Evolutionary conservation across 1,284 basidiomycete species (phyloP).

Genomic region (Pascua sp.): DNA sequence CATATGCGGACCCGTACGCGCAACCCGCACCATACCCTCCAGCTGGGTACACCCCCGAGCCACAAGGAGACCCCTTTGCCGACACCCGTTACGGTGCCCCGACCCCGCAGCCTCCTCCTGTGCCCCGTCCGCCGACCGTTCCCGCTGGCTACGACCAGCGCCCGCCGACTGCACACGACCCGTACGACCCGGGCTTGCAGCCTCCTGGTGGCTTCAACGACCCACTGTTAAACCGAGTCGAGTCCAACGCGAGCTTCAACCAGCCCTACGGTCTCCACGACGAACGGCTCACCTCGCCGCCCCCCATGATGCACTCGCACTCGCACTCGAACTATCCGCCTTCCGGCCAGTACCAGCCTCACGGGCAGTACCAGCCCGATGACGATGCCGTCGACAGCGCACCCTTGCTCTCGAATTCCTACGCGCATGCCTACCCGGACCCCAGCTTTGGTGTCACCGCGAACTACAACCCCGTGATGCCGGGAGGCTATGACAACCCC

Average conservation of each 20-base stretch:
- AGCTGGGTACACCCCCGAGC: not conserved
- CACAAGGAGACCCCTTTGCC: not conserved
- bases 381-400: conserved; percentile 42
- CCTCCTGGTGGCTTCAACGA: not conserved
- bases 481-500: not conserved
- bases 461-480: conserved; percentile 3
- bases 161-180: conserved; percentile 3
- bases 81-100: too few relatives aligned
- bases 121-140: too few relatives aligned
- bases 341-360: not conserved
- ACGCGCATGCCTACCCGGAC: conserved; percentile 32
- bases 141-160: not conserved
- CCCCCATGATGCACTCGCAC: conserved; percentile 27
- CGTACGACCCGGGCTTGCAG: not conserved
- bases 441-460: conserved; percentile 17
- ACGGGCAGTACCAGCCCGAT: conserved; percentile 11
- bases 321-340: conserved; percentile 3
- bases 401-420: conserved; percentile 33
- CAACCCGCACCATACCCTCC: not conserved
- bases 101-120: too few relatives aligned
- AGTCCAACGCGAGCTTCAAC: not conserved
- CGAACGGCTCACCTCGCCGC: conserved; percentile 34
- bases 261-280: conserved; percentile 25
- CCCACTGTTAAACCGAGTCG: not conserved
- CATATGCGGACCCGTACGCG: not conserved